A percentile compares a stretch with the other conserved stretches of the same genome.
Evolutionary conservation across 2,329 filamentous ascomycete species (phyloP).

Genomic region (Neoscytalidium dimidiatum): DNA sequence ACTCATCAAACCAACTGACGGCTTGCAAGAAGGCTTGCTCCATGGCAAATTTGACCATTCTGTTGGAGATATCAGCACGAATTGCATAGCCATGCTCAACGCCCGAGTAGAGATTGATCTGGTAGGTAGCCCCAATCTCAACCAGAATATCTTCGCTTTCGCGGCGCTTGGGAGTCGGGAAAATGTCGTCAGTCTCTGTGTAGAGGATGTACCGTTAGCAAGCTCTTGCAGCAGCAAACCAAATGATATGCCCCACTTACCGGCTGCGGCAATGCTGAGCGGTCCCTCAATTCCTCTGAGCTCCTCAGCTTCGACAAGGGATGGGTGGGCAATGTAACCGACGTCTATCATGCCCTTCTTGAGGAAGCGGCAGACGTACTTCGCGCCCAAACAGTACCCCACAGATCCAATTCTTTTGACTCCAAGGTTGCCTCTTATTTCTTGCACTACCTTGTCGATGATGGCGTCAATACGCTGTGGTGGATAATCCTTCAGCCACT

Average conservation of each 20-base stretch:
- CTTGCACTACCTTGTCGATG: constrained; percentile 48
- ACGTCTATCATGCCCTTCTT: constrained; percentile 61
- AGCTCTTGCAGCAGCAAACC: neutral
- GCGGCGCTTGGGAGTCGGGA: constrained; percentile 57
- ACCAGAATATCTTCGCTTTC: constrained; percentile 61
- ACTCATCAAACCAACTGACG: constrained; percentile 72
- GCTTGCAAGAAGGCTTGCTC: constrained; percentile 81
- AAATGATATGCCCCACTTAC: constrained; percentile 33
- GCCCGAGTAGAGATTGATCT: constrained; percentile 74
- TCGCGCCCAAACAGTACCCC: constrained; percentile 54
- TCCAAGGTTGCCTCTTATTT: constrained; percentile 50
- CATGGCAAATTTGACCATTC: constrained; percentile 67
- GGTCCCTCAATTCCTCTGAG: constrained; percentile 59
- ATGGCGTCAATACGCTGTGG: constrained; percentile 56
- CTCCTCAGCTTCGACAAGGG: constrained; percentile 67
- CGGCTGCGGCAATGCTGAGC: constrained; percentile 63
- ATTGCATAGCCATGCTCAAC: constrained; percentile 76
- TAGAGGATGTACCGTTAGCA: constrained; percentile 24
- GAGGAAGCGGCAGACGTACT: constrained; percentile 64
- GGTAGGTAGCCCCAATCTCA: constrained; percentile 61
- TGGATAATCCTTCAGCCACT: constrained; percentile 50
- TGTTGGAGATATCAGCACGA: constrained; percentile 62
- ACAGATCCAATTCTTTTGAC: constrained; percentile 49
- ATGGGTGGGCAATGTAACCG: constrained; percentile 77
- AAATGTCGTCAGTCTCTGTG: constrained; percentile 59